These are phyloP conservation scores for Monarda citriodora DNA, from an alignment of 305 asterid species.

Conservation along the genomic window DNA sequence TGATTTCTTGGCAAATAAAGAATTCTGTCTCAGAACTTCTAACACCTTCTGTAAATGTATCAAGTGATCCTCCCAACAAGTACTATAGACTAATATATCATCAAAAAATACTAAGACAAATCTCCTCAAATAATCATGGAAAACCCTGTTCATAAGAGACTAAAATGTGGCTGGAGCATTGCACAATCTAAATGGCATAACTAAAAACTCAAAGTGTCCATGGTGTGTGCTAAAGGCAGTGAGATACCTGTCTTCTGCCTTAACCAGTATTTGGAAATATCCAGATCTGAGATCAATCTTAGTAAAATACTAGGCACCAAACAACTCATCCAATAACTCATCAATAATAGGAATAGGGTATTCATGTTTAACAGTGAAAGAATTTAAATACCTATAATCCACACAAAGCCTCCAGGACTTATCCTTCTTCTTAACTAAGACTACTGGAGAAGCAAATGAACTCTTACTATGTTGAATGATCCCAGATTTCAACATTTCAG, in stretches of 20 bases:
- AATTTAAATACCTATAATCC: background rate
- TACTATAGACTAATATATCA: background rate
- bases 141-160: background rate
- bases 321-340: background rate
- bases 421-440: background rate
- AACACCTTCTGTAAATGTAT: background rate
- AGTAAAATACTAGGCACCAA: background rate
- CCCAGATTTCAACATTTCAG: background rate
- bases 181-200: background rate
- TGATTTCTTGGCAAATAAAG: background rate
- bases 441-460: background rate
- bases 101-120: background rate
- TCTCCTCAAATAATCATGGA: background rate
- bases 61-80: background rate
- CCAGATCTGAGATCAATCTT: background rate
- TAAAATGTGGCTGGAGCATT: background rate
- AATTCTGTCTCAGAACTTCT: accelerated
- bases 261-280: background rate
- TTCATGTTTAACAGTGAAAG: background rate
- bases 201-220: background rate
- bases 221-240: background rate
- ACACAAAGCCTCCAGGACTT: background rate
- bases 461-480: background rate
- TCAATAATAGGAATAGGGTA: background rate
- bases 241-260: background rate